Conservation (phyloP, 2,329 filamentous ascomycete species). For the Fusarium coicis region DNA sequence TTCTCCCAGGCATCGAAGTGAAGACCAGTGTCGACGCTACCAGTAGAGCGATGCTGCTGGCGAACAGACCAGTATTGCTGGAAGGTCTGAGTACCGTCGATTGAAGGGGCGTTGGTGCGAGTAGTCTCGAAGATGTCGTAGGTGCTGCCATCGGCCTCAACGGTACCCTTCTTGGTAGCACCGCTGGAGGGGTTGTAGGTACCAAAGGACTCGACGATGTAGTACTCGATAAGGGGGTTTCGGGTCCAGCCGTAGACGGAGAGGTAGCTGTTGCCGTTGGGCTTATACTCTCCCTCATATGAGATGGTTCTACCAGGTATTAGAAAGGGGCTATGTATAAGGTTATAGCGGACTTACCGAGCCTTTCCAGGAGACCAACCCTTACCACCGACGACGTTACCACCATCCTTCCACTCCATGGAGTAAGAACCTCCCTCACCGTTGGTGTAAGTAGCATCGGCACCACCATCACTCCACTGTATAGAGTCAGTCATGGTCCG, state of each 20-base stretch:
- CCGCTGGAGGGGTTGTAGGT: conserved; percentile 47
- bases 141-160: conserved; percentile 50
- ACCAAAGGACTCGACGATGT: conserved; percentile 52
- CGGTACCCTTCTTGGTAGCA: conserved; percentile 46
- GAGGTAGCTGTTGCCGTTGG: conserved; percentile 53
- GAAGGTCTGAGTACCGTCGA: conserved; percentile 61
- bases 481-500: background rate
- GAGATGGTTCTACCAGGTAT: conserved; percentile 29
- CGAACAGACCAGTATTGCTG: conserved; percentile 66
- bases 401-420: conserved; percentile 53
- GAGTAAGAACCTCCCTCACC: conserved; percentile 55
- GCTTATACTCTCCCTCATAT: conserved; percentile 47
- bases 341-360: conserved; percentile 50
- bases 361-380: conserved; percentile 39
- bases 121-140: conserved; percentile 53
- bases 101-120: conserved; percentile 57
- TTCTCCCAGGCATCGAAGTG: conserved; percentile 66
- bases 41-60: conserved; percentile 58
- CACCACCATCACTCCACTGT: conserved; percentile 58
- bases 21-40: conserved; percentile 59
- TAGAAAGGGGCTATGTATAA: background rate
- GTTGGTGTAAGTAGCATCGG: conserved; percentile 58
- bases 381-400: conserved; percentile 45
- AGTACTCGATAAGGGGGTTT: conserved; percentile 53
- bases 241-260: conserved; percentile 54